Base-by-base conservation (phyloP, 31 red algal genomes). In the Endocladia muricata region DNA sequence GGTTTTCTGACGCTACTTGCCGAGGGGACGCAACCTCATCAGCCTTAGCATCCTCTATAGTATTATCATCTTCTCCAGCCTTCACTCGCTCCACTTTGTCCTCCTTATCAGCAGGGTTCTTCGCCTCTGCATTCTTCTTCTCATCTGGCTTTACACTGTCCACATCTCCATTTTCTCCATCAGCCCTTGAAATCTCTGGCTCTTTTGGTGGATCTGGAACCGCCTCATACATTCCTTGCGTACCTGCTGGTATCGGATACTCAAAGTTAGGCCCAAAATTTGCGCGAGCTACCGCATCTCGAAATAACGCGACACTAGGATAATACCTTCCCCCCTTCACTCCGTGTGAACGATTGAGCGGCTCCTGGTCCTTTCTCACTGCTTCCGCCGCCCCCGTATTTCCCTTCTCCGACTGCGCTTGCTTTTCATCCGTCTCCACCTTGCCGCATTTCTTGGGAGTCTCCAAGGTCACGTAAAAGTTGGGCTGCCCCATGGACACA, bases 201-300 rank as follows among this genome's bases (percentile, higher is more conserved):
- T n/a, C n/a, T n/a, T n/a, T n/a, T 8, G 43, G 56, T 55, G 36
- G 42, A 48, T 84, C 56, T 39, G 39, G 15, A 29, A 60, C 73
- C 55, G 82, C 72, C 39, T 77, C 82, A 61, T 58, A 86, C 82
- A 86, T 76, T 6, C 62, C 26, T 56, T 33, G 39, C 35, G 82
- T 57, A 15, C 44, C 82, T 17, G 41, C 43, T 5, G 86, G 86
- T 4, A 66, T 25, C 3, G 31, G 31, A 55, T 55, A 81, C 1
- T n/a, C 26, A 49, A 90, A 90, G 35, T 55, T n/a, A 19, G 86
- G 86, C 21, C 86, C 86, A 40, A 90, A 90, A 42, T 90, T 90
- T 8, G 70, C 86, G 6, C 65, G 19, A 19, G 51, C 77, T 30
- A 26, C 29, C 3, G 68, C 77, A 34, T 59, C 57, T 31, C 59